A percentile compares a stretch with the other conserved stretches of the same genome.
Evolutionary conservation across 2,329 filamentous ascomycete genomes (phyloP).

Genomic region (Diaporthe batatas): DNA sequence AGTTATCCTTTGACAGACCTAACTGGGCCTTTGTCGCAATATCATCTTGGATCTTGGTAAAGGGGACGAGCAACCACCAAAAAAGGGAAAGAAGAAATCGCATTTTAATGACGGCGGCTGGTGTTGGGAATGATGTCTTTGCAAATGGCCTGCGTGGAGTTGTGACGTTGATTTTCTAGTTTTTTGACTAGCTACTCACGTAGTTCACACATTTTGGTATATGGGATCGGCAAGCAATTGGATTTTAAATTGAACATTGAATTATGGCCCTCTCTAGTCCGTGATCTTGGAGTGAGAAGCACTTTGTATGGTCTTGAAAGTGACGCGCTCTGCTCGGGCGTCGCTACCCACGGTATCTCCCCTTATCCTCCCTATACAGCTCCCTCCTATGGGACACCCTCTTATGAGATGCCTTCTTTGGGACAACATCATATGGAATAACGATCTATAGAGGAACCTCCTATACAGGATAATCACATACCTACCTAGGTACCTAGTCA

Average conservation of each 20-base stretch:
- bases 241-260: conserved; percentile 2
- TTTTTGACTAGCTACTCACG: conserved; percentile 9
- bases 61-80: conserved; percentile 19
- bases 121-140: conserved; percentile 27
- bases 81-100: conserved; percentile 19
- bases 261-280: neutral
- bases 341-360: too few relatives aligned
- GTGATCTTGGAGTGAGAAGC: neutral
- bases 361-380: too few relatives aligned
- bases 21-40: neutral
- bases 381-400: too few relatives aligned
- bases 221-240: conserved; percentile 25
- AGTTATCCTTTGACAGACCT: conserved; percentile 11
- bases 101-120: conserved; percentile 35
- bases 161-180: conserved; percentile 14
- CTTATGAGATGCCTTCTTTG: too few relatives aligned
- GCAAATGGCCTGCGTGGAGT: conserved; percentile 33
- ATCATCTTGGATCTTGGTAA: conserved; percentile 21
- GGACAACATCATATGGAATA: too few relatives aligned
- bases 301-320: neutral
- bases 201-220: conserved; percentile 31
- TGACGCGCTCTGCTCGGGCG: neutral
- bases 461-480: too few relatives aligned
- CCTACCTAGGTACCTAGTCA: too few relatives aligned
- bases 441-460: too few relatives aligned